Evolutionary conservation across 129 eudicot genomes (phyloP), one percentile per base, ranked within the genome.

Genomic region (carrot (Daucus carota)): DNA sequence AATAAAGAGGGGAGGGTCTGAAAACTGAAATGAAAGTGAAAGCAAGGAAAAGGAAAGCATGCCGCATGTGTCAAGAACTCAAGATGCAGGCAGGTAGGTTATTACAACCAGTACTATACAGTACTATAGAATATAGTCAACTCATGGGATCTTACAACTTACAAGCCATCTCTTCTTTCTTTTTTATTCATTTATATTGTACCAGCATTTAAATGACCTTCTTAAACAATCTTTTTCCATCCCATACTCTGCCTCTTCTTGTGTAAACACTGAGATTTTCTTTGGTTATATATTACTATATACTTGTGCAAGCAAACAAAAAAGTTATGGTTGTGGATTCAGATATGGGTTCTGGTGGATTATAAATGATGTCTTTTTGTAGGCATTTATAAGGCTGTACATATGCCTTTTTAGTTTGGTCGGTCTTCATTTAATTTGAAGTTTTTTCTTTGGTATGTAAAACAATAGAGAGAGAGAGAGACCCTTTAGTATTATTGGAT

Each of bases 61-160:
- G 62, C 63, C 22, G 63, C 29, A 8, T 42, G 74, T 42, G 33
- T 70, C 50, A 41, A 41, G 34, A 70, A n/a, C 18, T 47, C 57
- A 57, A 57, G 65, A 57, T n/a, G 57, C 26, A 70, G n/a, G 54
- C 29, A 22, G 62, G 28, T 20, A 50, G 11, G 12, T 71, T 71
- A 10, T 7, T 54, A 8, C 62, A 54, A 54, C 59, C 16, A 26
- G 46, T 46, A 54, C 62, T 22, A 8, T 52, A 18, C 62, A 52
- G 62, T 52, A 22, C 62, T 52, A 8, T 22, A n/a, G 28, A 20
- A 52, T 52, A 5, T 52, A 7, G 62, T 70, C 74, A 70, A 70
- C 74, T 70, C 54, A 50, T 70, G 50, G 74, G 74, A 71, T 71
- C 74, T 71, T 42, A 71, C 52, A 29, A 13, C 74, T 71, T 42